These are phyloP conservation scores for Omphalotus olearius DNA, from an alignment of 1,284 basidiomycete genomes.

Conservation along the genomic window DNA sequence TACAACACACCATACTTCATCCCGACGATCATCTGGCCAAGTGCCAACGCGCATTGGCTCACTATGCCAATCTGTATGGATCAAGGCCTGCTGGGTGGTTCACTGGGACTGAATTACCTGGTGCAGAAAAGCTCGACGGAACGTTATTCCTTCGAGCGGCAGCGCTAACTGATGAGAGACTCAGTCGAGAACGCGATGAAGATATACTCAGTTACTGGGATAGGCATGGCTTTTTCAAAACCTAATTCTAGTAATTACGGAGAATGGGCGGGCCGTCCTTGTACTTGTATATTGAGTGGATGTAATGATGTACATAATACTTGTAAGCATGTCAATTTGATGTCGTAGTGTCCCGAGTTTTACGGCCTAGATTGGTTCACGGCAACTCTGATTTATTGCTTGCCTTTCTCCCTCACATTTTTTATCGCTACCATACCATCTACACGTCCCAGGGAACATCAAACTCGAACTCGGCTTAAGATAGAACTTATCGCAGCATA, in stretches of 20 bases:
- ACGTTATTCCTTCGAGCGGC: slow-evolving; percentile 54
- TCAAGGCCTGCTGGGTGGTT: slow-evolving; percentile 31
- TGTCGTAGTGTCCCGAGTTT: too few relatives aligned
- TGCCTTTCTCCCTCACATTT: too few relatives aligned
- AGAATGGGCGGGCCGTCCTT: neutral
- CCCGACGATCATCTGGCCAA: slow-evolving; percentile 65
- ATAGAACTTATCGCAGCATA: too few relatives aligned
- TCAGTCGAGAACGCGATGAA: slow-evolving; percentile 6
- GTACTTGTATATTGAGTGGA: neutral
- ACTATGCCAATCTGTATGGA: slow-evolving; percentile 50
- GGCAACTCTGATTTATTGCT: too few relatives aligned
- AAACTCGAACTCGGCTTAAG: too few relatives aligned
- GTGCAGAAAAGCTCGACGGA: slow-evolving; percentile 52
- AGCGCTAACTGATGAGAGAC: slow-evolving; percentile 32
- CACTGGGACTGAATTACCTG: slow-evolving; percentile 40
- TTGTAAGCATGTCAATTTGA: too few relatives aligned
- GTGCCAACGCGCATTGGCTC: slow-evolving; percentile 50
- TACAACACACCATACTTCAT: slow-evolving; percentile 34
- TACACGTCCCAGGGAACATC: too few relatives aligned
- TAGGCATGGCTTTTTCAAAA: slow-evolving; percentile 1
- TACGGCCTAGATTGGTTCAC: too few relatives aligned
- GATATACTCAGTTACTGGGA: slow-evolving; percentile 8
- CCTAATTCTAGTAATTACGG: neutral
- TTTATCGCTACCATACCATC: too few relatives aligned
- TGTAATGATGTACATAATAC: neutral